Evolutionary conservation across 805 yeast species (phyloP), one percentile per base, ranked within the genome.

Genomic region (Saturnispora mendoncae): DNA sequence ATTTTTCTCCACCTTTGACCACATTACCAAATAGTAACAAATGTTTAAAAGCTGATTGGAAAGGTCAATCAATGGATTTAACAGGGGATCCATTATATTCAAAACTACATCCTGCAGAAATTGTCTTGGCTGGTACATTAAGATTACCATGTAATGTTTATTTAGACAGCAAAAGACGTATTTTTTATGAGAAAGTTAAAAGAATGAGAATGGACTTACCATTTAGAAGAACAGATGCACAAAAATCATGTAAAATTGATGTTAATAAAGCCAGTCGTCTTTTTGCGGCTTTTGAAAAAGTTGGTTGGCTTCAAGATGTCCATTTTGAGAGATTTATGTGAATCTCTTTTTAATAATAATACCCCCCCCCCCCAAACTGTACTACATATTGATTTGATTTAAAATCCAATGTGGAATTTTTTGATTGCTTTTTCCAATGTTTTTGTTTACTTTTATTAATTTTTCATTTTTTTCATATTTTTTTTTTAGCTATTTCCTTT

Each of bases 181-280:
- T 90, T 21, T 92, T 90, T 63, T 76, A 78, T 44, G 97, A 90
- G 60, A 90, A 87, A 65, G 92, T 88, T 25, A 77, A 76, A 50
- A 74, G 95, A 39, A 62, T 78, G 52, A 76, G 75, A 51, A 65
- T 68, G 38, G 80, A 80, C 23, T 67, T 78, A 56, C 90, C 92
- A 21, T 90, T 90, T 65, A 79, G 96, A 64, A 80, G 97, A 64
- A 92, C 97, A 0, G 98, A 90, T 62, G 95, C 97, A 6, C 97
- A 90, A 64, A 92, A 92, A 67, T 96, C 97, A 5, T 90, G 97
- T 61, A 76, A 94, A 49, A 88, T 92, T 50, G 97, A 92, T 61
- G 97, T 90, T 34, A 92, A 92, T 62, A 92, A 92, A 62, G 97
- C 97, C 2, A 81, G 94, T 37, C 74, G 96, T 50, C 67, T 90